Evolutionary conservation across 305 asterid species (phyloP), one percentile per base, ranked within the genome.

Genomic region (Solanum chacoense): DNA sequence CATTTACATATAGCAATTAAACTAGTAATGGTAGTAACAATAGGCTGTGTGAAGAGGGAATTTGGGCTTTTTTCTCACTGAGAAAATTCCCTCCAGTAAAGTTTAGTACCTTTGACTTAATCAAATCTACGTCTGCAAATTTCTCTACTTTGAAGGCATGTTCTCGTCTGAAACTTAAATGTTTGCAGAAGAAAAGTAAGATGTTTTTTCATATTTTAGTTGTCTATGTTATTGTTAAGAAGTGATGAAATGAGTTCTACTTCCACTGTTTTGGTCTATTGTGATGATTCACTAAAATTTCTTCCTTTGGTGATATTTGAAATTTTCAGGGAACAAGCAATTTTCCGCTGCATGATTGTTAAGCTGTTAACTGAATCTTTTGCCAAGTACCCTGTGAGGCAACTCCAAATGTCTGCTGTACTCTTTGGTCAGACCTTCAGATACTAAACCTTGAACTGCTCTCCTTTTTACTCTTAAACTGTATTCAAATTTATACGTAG

Each of bases 361-460:
- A 55, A 55, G 24, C 65, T 18, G 24, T 18, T 55, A 18, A 55
- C 65, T 55, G 65, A 55, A 55, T 55, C 24, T 55, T 55, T 55
- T 55, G 65, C 65, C 65, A 55, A 16, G 65, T 55, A 55, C 24
- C 65, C 65, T 18, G 65, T 55, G 16, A 93, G 92, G 90, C 98
- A 97, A 94, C 95, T 97, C 92, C 93, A 88, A 91, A 91, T 94
- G 86, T 97, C 98, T 77, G 98, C 98, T 45, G 89, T 92, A 92
- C 95, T 97, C 65, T 95, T 96, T 88, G 99, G 98, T 97, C 91
- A 94, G 98, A 88, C 67, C 65, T 91, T 65, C 18, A 50, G 29
- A 34, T 63, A 38, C 89, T 73, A 26, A 36, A 55, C 71, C 50
- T 80, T 88, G 73, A 85, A 13, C 87, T 84, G 75, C 75, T 26